Base-by-base conservation (phyloP, 164 flowering plant species). In the Platanus orientalis region DNA sequence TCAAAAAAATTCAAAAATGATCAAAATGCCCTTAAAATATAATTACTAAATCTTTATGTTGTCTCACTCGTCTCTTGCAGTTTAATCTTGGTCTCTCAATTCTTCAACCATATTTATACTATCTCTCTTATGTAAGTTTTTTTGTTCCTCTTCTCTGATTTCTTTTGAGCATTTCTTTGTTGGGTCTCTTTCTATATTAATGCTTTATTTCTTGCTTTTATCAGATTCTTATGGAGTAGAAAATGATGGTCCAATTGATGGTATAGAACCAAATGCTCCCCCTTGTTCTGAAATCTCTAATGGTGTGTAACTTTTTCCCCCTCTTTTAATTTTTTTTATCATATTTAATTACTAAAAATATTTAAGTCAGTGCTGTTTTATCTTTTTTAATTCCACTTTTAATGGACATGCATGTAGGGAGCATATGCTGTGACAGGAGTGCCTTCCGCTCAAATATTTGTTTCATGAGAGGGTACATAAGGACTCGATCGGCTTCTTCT, bases 401-500 rank as follows among this genome's bases (percentile, higher is more conserved):
- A 28, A 13, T 24, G 25, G 20, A 3, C 54, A 7, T 36, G 20
- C 44, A 24, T 70, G 69, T 78, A 89, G 95, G 90, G 28, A 79
- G 79, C 6, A 77, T 94, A 11, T 88, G 90, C 63, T 94, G 99
- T 69, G 97, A 94, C 45, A 79, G 96, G 78, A 89, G 74, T 57
- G 68, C 79, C 45, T 55, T 74, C 17, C 83, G 97, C 0, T 69
- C 93, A 0, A 96, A 94, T 72, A 60, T 83, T 26, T 94, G 97
- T 76, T 57, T 72, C 59, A 86, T 94, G 97, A 85, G 77, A 78
- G 99, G 99, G 42, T 95, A 91, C 71, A 75, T 94, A n/a, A 81
- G 99, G 61, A 89, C 95, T 40, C 64, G 72, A 54, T 73, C 96
- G 59, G 54, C 79, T 19, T 76, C 96, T 28, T 80, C 82, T 40